phyloP scores from a whole-genome alignment of 495 filamentous ascomycete species.

The Penicillium goetzii region DNA sequence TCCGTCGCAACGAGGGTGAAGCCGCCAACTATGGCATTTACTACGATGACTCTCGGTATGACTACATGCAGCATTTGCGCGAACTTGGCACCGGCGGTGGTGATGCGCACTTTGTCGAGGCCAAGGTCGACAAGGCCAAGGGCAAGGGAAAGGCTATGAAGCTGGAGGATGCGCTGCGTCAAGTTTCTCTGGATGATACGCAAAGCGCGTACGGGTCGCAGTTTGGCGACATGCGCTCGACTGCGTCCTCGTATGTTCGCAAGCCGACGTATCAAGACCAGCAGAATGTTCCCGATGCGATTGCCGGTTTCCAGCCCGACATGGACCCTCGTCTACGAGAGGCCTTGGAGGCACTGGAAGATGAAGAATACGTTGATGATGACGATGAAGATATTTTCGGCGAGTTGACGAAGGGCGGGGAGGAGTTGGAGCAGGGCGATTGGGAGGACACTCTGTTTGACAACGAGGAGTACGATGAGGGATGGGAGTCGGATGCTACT shows the following conservation, averaged over 20 bases:
- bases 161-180: constrained; percentile 80
- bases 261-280: constrained; percentile 87
- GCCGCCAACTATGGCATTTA: constrained; percentile 93
- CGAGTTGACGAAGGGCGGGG: constrained; percentile 70
- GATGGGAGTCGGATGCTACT: constrained; percentile 95
- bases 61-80: constrained; percentile 99
- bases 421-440: constrained; percentile 71
- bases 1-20: constrained; percentile 92
- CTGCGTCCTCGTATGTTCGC: constrained; percentile 67
- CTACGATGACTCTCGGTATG: constrained; percentile 87
- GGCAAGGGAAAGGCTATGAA: constrained; percentile 71
- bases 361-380: constrained; percentile 94
- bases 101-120: constrained; percentile 75
- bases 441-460: constrained; percentile 63
- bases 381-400: constrained; percentile 78
- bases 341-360: constrained; percentile 91
- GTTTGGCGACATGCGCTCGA: constrained; percentile 45
- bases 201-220: constrained; percentile 50
- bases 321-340: constrained; percentile 97
- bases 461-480: constrained; percentile 70
- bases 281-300: constrained; percentile 86
- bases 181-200: constrained; percentile 60
- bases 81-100: constrained; percentile 69
- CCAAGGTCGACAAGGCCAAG: constrained; percentile 57
- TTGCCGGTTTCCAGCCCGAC: constrained; percentile 93